phyloP scores from a whole-genome alignment of 2,329 filamentous ascomycete genomes.

The Tolypocladium pustulatum region DNA sequence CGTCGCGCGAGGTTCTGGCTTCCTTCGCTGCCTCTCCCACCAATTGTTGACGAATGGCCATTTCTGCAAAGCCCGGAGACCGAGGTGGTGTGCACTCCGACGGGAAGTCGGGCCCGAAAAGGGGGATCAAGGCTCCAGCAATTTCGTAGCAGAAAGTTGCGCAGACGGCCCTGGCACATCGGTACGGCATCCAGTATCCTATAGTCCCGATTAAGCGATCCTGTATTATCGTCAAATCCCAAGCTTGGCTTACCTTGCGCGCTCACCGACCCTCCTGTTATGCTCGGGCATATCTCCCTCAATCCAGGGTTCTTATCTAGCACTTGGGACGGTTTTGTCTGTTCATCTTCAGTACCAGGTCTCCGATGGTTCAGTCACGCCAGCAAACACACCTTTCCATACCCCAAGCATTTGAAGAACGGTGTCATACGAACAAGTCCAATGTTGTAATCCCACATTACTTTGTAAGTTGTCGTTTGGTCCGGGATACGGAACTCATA shows the following conservation, averaged over 20 bases:
- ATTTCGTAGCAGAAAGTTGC: constrained; percentile 83
- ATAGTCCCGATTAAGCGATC: not conserved
- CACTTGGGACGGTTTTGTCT: constrained; percentile 87
- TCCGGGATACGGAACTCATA: constrained; percentile 69
- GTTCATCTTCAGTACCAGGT: constrained; percentile 1
- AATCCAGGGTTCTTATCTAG: constrained; percentile 69
- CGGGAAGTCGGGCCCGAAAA: constrained; percentile 81
- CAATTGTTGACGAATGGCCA: constrained; percentile 52
- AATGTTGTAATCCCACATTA: constrained; percentile 97
- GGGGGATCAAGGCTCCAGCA: constrained; percentile 73
- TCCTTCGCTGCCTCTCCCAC: constrained; percentile 42
- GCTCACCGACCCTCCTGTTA: constrained; percentile 81
- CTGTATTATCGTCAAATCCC: not conserved
- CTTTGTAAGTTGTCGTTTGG: constrained; percentile 55
- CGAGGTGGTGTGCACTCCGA: constrained; percentile 55
- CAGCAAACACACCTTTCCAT: constrained; percentile 60
- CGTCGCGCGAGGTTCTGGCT: constrained; percentile 15
- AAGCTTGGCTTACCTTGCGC: constrained; percentile 61
- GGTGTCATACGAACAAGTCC: constrained; percentile 89
- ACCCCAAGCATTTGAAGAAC: constrained; percentile 84
- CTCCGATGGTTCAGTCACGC: not conserved
- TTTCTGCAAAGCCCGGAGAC: constrained; percentile 53
- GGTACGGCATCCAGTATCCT: constrained; percentile 97
- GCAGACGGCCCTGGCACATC: constrained; percentile 76
- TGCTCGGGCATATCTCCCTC: constrained; percentile 82